phyloP scores from a whole-genome alignment of 306 rosid genomes.

The Argentina anserina region DNA sequence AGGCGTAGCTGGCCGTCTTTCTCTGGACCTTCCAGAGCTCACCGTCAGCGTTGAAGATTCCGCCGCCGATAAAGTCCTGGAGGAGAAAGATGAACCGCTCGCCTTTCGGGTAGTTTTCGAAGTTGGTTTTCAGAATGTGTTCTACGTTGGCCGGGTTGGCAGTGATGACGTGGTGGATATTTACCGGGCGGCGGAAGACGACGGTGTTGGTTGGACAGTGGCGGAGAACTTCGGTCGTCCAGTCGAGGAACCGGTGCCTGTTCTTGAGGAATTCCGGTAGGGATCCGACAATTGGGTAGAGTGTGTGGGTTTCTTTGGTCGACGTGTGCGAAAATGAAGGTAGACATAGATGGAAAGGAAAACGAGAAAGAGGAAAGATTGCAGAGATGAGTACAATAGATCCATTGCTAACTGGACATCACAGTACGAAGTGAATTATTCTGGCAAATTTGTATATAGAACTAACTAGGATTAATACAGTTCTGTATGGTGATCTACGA shows the following conservation, averaged over 20 bases:
- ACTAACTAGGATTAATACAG: too few relatives aligned
- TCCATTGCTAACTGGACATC: slow-evolving; percentile 25
- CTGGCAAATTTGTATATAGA: too few relatives aligned
- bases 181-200: slow-evolving; percentile 39
- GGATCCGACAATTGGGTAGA: slow-evolving; percentile 46
- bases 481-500: too few relatives aligned
- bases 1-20: slow-evolving; percentile 63
- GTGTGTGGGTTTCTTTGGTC: neutral
- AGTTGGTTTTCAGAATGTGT: slow-evolving; percentile 57
- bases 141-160: slow-evolving; percentile 62
- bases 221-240: slow-evolving; percentile 51
- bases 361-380: slow-evolving; percentile 7
- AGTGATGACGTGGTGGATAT: slow-evolving; percentile 34
- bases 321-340: neutral
- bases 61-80: slow-evolving; percentile 54
- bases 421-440: too few relatives aligned
- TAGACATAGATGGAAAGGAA: slow-evolving; percentile 18
- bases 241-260: slow-evolving; percentile 58
- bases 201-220: slow-evolving; percentile 43
- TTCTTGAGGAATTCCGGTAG: slow-evolving; percentile 48
- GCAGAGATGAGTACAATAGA: slow-evolving; percentile 7
- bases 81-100: slow-evolving; percentile 32
- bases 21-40: slow-evolving; percentile 58
- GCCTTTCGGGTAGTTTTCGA: slow-evolving; percentile 75
- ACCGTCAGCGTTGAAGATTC: slow-evolving; percentile 68